Evolutionary conservation across 768 basidiomycete genomes (phyloP).

Genomic region (Panaeolus cyanescens): DNA sequence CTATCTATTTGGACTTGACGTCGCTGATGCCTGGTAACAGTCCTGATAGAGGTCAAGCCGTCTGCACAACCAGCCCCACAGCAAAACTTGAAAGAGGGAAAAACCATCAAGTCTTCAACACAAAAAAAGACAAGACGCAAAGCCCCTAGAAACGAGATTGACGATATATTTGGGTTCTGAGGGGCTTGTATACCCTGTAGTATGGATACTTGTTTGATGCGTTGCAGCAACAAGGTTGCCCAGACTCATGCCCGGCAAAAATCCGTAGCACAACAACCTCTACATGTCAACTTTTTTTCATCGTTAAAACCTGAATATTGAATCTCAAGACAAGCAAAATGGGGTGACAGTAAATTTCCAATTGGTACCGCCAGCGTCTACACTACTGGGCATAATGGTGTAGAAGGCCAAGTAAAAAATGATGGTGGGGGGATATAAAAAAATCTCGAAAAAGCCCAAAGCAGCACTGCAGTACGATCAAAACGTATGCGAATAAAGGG

Average conservation of each 20-base stretch:
- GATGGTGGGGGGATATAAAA: constrained; percentile 11
- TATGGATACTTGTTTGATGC: too few relatives aligned
- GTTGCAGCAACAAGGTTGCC: too few relatives aligned
- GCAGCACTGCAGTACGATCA: constrained; percentile 16
- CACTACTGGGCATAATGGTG: constrained; percentile 2
- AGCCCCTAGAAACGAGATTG: constrained; percentile 58
- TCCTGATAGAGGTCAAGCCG: neutral
- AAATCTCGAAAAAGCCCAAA: constrained; percentile 14
- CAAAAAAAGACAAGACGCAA: constrained; percentile 39
- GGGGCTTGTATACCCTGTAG: neutral
- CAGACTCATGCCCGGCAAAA: too few relatives aligned
- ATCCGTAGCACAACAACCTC: too few relatives aligned
- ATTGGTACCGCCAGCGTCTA: constrained; percentile 1
- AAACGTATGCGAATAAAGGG: constrained; percentile 7
- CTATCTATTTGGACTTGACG: too few relatives aligned
- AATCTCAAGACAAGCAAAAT: constrained; percentile 14
- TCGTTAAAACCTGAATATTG: too few relatives aligned
- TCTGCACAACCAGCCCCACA: neutral
- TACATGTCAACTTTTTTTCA: too few relatives aligned
- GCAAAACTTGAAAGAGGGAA: neutral
- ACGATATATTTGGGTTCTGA: constrained; percentile 62
- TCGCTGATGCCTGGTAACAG: neutral
- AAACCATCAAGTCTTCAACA: neutral
- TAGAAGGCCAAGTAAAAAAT: constrained; percentile 13
- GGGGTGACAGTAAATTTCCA: constrained; percentile 8